Evolutionary conservation across 2,329 filamentous ascomycete species (phyloP).

Genomic region (Xylariaceae sp.): DNA sequence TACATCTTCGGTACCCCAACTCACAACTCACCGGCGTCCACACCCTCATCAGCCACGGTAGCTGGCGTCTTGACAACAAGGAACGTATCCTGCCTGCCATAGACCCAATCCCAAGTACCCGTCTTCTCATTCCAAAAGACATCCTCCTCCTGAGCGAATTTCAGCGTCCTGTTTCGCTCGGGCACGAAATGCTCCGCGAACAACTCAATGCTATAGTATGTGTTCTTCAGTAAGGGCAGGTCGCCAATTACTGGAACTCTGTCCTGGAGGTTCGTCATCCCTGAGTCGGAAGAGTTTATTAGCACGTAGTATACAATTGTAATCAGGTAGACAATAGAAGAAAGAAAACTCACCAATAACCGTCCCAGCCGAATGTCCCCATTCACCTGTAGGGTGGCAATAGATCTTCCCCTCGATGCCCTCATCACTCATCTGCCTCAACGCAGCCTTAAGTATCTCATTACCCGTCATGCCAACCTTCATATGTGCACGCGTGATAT

Average conservation of each 20-base stretch:
- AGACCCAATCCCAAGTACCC: slow-evolving; percentile 45
- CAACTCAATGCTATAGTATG: slow-evolving; percentile 50
- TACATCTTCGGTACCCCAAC: too few species aligned
- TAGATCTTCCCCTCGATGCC: slow-evolving; percentile 46
- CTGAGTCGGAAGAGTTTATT: slow-evolving; percentile 28
- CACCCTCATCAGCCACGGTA: too few species aligned
- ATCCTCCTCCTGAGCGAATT: slow-evolving; percentile 48
- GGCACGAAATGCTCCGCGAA: slow-evolving; percentile 44
- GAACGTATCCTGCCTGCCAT: slow-evolving; percentile 43
- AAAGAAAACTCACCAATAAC: slow-evolving; percentile 37
- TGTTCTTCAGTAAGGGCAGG: slow-evolving; percentile 40
- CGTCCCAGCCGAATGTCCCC: slow-evolving; percentile 47
- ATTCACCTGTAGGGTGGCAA: slow-evolving; percentile 48
- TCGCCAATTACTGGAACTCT: slow-evolving; percentile 45
- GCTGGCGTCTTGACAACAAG: slow-evolving; percentile 33
- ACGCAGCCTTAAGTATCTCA: slow-evolving; percentile 38
- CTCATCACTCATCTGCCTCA: slow-evolving; percentile 39
- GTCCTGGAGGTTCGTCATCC: slow-evolving; percentile 48
- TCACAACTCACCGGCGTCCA: too few species aligned
- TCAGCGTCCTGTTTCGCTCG: slow-evolving; percentile 40
- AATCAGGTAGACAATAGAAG: background rate
- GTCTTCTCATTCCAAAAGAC: slow-evolving; percentile 42
- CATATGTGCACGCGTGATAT: slow-evolving; percentile 44
- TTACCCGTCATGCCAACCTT: slow-evolving; percentile 42
- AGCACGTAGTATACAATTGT: background rate